These are phyloP conservation scores for Trichoderma sp. DNA, from an alignment of 2,329 filamentous ascomycete species.

Conservation along the genomic window DNA sequence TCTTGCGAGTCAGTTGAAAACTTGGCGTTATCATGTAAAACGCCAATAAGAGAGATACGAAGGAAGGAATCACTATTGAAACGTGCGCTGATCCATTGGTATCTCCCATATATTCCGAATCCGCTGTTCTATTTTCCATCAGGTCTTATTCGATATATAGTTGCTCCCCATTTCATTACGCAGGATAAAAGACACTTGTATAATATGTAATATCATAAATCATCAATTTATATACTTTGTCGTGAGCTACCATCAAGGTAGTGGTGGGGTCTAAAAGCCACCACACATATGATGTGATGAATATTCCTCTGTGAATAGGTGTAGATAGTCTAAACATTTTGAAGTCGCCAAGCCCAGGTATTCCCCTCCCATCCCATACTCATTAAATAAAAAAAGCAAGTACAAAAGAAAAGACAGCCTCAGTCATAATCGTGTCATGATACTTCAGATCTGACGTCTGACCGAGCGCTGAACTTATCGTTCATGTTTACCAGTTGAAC, in stretches of 20 bases:
- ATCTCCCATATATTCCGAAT: background rate
- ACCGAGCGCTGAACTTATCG: constrained; percentile 14
- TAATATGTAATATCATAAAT: background rate
- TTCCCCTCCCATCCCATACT: background rate
- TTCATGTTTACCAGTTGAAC: constrained; percentile 19
- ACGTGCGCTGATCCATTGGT: background rate
- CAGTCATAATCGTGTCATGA: background rate
- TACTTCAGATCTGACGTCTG: constrained; percentile 4
- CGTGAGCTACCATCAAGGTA: background rate
- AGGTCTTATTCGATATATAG: too few relatives aligned
- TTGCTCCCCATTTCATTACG: background rate
- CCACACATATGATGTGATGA: background rate
- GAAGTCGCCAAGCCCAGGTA: background rate
- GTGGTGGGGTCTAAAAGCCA: background rate
- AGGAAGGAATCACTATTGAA: background rate
- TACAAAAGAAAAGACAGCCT: background rate
- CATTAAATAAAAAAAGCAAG: background rate
- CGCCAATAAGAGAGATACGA: background rate
- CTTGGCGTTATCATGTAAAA: background rate
- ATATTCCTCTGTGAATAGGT: background rate
- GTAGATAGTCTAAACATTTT: background rate
- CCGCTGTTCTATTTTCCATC: background rate
- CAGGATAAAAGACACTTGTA: background rate
- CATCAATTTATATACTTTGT: background rate
- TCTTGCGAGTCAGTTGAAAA: constrained; percentile 1